These are phyloP conservation scores for Tinospora cordifolia DNA, from an alignment of 164 flowering plant species.

Conservation along the genomic window DNA sequence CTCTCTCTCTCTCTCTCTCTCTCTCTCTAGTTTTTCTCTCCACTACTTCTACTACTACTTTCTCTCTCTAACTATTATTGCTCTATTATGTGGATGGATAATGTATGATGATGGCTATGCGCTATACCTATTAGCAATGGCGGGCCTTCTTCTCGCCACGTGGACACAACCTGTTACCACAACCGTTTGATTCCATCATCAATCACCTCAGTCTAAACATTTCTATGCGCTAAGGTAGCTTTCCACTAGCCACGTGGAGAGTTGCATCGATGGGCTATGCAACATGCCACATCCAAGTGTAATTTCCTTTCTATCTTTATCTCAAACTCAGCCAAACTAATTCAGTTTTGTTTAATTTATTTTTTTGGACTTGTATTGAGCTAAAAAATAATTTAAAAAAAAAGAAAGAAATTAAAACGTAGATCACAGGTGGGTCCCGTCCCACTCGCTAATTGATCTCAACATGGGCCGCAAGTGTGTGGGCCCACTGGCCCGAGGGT, in stretches of 20 bases:
- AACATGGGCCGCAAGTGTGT: background rate
- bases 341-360: too few species aligned
- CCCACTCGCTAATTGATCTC: background rate
- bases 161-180: background rate
- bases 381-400: too few species aligned
- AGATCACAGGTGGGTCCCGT: background rate
- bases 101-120: background rate
- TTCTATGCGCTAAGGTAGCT: background rate
- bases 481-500: background rate
- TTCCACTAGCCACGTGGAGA: too few species aligned
- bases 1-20: constrained; percentile 4
- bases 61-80: constrained; percentile 4
- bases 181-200: background rate
- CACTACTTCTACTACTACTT: too few species aligned
- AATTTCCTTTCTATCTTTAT: too few species aligned
- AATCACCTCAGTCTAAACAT: background rate
- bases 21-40: too few species aligned
- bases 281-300: too few species aligned
- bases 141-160: background rate
- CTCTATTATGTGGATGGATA: background rate
- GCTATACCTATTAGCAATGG: too few species aligned
- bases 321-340: too few species aligned
- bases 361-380: too few species aligned
- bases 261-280: too few species aligned
- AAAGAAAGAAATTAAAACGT: too few species aligned